Percentiles rank a stretch among this genome's conserved stretches.
phyloP scores from a whole-genome alignment of 257 asterid species.

The Salvia miltiorrhiza region DNA sequence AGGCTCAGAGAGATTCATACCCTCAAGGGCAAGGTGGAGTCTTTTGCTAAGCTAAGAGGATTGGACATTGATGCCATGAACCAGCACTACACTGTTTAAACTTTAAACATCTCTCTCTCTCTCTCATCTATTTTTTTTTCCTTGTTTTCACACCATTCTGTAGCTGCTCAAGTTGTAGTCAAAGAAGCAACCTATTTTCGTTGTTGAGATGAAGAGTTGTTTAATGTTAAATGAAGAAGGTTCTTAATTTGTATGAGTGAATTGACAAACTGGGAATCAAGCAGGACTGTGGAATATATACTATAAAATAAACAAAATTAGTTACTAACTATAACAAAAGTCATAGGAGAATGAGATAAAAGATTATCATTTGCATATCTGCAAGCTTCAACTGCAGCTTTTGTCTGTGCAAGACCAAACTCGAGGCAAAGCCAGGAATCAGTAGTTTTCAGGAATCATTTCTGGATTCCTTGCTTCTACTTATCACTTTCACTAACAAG shows the following conservation, averaged over 20 bases:
- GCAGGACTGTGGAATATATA: not conserved
- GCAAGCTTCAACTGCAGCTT: constrained; percentile 12
- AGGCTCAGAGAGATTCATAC: constrained; percentile 57
- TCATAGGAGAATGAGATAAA: not conserved
- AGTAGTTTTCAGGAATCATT: not conserved
- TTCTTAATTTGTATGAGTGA: not conserved
- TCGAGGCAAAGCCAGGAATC: constrained; percentile 47
- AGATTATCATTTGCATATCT: not conserved
- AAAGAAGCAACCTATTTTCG: not conserved
- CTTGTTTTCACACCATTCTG: not conserved
- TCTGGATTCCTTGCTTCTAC: constrained; percentile 55
- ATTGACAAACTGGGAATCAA: not conserved
- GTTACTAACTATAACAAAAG: too few species aligned
- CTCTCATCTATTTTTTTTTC: not conserved
- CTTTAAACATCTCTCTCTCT: constrained; percentile 26
- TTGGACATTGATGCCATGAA: constrained; percentile 48
- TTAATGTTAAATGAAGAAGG: not conserved
- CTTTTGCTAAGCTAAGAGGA: constrained; percentile 53
- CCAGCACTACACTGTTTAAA: constrained; percentile 48
- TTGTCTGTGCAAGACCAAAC: constrained; percentile 9
- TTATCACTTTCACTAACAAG: constrained; percentile 23
- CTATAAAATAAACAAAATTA: too few species aligned
- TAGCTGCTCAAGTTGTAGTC: not conserved
- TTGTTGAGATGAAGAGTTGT: not conserved
- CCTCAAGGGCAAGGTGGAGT: constrained; percentile 57